A percentile compares a stretch with the other conserved stretches of the same genome.
Evolutionary conservation across 75 land plant genomes (phyloP).

Genomic region (Pinus taeda): DNA sequence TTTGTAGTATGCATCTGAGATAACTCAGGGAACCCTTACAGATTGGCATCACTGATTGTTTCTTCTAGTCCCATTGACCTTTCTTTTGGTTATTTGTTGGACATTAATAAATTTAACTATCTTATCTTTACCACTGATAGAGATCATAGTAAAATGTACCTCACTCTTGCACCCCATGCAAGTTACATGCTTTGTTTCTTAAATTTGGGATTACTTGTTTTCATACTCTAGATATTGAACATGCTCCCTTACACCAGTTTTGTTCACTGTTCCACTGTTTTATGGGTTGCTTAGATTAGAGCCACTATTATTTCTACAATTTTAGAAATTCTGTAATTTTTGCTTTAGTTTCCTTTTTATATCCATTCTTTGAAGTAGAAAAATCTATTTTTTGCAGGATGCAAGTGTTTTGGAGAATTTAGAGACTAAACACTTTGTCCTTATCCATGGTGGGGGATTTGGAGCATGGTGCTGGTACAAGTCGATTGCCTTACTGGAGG

Average conservation of each 20-base stretch:
- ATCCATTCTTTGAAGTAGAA: background rate
- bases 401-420: constrained; percentile 37
- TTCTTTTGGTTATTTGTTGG: too few relatives aligned
- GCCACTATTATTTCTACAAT: background rate
- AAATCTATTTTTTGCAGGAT: constrained; percentile 27
- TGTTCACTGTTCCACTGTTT: background rate
- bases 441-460: constrained; percentile 89
- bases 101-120: too few relatives aligned
- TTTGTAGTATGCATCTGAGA: too few relatives aligned
- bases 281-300: background rate
- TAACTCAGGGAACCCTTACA: too few relatives aligned
- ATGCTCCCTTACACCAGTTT: background rate
- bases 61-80: too few relatives aligned
- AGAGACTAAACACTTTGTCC: constrained; percentile 60
- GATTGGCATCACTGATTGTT: too few relatives aligned
- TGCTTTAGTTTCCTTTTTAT: background rate
- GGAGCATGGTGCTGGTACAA: constrained; percentile 99
- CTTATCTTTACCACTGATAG: background rate
- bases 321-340: background rate
- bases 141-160: background rate
- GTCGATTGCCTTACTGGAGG: constrained; percentile 68
- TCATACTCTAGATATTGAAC: background rate
- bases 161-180: background rate
- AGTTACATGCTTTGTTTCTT: background rate
- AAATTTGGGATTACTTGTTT: background rate